Base-by-base conservation (phyloP, 805 yeast species). In the Lipomyces lipofer region DNA sequence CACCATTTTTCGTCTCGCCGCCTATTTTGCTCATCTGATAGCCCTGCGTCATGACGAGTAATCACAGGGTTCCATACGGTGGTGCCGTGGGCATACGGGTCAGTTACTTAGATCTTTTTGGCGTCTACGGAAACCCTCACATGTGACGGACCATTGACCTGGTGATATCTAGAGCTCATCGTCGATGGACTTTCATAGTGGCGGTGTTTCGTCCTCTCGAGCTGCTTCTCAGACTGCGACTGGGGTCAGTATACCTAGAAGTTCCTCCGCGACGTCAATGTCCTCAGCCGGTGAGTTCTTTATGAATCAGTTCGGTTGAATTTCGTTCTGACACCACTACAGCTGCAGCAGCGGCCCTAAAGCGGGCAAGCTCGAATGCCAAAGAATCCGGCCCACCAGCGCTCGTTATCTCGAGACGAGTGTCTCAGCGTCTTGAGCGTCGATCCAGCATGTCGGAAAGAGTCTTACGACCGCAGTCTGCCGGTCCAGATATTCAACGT, bases 291-390 rank as follows among this genome's bases (percentile, higher is more conserved):
- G 60, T 56, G 36, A 13, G 58, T 45, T 27, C 24, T 5, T 25
- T 13, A 9, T 1, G 7, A 29, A 19, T 27, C 36, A n/a, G 22
- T 27, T 45, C 17, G 24, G 40, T 35, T 49, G 46, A 35, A 38
- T 25, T 43, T 19, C 27, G 19, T 21, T n/a, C 15, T 15, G 17
- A 38, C 22, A 10, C 10, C n/a, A 17, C 22, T 13, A 5, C 39
- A 56, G 60, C 60, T 19, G 60, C 60, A 4, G 58, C 58, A 10
- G 52, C 60, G 21, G 60, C 60, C 21, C 55, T 56, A 30, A 45
- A 36, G 19, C 51, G 45, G 7, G 52, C 59, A 28, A 42, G 35
- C 17, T 25, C 47, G 10, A 35, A 15, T n/a, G 51, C 59, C 15
- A 39, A 40, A 22, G 48, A 39, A 39, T 15, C 43, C 15, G 51